Evolutionary conservation across 768 basidiomycete genomes (phyloP).

Genomic region (Udeniomyces megalosporus): DNA sequence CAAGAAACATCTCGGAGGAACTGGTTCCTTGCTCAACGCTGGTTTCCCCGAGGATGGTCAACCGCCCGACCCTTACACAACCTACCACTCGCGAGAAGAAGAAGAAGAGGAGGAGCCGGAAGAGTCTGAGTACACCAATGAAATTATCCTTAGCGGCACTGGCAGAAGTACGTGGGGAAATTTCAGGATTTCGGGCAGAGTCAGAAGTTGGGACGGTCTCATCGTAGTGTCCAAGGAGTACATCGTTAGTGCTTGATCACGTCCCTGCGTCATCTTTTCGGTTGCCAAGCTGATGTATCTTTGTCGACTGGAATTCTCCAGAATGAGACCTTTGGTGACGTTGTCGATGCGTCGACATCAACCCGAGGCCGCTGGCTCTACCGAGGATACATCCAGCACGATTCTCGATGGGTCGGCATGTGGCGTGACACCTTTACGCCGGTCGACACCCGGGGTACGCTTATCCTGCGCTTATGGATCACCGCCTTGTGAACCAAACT

Average conservation of each 20-base stretch:
- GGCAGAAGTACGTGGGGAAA: conserved; percentile 5
- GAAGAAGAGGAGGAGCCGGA: not conserved
- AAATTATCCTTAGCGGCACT: conserved; percentile 1
- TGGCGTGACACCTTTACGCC: conserved; percentile 13
- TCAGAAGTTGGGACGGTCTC: conserved; percentile 8
- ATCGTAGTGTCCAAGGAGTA: conserved; percentile 9
- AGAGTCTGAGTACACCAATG: conserved; percentile 6
- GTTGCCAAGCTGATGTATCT: not conserved
- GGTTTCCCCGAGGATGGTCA: not conserved
- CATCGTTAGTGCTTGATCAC: not conserved
- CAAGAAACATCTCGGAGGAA: not conserved
- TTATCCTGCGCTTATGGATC: not conserved
- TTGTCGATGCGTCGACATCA: too few relatives aligned
- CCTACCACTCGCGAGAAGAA: conserved; percentile 8
- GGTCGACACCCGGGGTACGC: not conserved
- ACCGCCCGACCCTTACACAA: not conserved
- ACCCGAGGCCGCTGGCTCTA: conserved; percentile 12
- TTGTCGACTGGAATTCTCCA: not conserved
- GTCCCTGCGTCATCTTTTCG: too few relatives aligned
- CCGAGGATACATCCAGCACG: conserved; percentile 10
- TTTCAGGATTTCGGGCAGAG: conserved; percentile 1
- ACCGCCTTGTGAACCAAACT: not conserved
- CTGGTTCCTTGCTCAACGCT: conserved; percentile 5
- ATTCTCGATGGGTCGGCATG: not conserved
- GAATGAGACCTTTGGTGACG: too few relatives aligned